Conservation (phyloP, 257 asterid species). For the Lithospermum erythrorhizon region DNA sequence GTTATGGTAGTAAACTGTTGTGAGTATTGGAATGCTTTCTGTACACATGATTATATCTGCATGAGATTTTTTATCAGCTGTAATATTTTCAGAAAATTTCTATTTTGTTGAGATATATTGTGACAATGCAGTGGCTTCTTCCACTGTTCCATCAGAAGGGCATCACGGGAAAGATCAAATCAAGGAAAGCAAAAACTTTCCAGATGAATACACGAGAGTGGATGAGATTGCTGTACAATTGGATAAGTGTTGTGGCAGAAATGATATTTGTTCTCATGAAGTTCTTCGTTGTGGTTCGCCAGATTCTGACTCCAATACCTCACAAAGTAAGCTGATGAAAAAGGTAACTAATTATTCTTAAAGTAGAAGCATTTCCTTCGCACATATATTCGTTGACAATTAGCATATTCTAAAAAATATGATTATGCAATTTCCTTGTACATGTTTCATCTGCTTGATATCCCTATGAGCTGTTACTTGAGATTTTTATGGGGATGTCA, state of each 20-base stretch:
- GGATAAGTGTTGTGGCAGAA: constrained; percentile 44
- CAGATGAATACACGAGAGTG: constrained; percentile 9
- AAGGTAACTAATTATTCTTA: constrained; percentile 32
- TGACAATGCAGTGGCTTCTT: not conserved
- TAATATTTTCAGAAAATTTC: too few species aligned
- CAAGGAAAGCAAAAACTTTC: constrained; percentile 23
- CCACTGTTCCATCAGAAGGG: constrained; percentile 23
- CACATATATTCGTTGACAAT: not conserved
- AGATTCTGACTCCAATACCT: constrained; percentile 22
- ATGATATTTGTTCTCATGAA: constrained; percentile 56
- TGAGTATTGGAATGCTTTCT: too few species aligned
- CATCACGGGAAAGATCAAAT: constrained; percentile 17
- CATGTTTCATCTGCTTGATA: not conserved
- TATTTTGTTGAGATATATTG: not conserved
- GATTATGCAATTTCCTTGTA: not conserved
- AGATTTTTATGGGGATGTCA: not conserved
- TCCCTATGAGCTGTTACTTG: not conserved
- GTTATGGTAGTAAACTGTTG: too few species aligned
- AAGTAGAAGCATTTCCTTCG: constrained; percentile 1
- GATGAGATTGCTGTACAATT: constrained; percentile 30
- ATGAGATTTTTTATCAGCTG: not conserved
- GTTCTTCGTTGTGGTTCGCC: constrained; percentile 53
- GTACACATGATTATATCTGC: too few species aligned
- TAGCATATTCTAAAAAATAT: not conserved
- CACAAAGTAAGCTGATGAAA: constrained; percentile 43